These are phyloP conservation scores for Colletotrichum tofieldiae DNA, from an alignment of 2,329 filamentous ascomycete species.

Conservation along the genomic window DNA sequence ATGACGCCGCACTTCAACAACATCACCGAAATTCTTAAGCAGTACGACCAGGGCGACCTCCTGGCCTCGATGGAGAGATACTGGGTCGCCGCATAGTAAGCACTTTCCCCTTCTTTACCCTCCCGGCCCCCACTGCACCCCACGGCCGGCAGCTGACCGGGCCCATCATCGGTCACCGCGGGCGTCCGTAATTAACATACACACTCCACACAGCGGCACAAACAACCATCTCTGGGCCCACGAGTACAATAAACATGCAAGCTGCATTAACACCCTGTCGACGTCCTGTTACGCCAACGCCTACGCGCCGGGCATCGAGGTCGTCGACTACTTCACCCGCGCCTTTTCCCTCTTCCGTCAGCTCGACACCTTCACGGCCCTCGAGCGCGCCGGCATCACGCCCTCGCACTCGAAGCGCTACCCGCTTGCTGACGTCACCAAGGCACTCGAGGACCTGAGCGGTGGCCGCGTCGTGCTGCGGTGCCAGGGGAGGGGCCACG, in stretches of 20 bases:
- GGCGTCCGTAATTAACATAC: slow-evolving; percentile 11
- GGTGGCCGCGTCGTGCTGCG: slow-evolving; percentile 62
- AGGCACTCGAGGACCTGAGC: slow-evolving; percentile 60
- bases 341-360: slow-evolving; percentile 59
- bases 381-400: slow-evolving; percentile 56
- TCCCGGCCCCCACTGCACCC: neutral
- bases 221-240: slow-evolving; percentile 74
- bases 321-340: slow-evolving; percentile 63
- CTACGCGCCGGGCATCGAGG: slow-evolving; percentile 59
- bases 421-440: slow-evolving; percentile 59
- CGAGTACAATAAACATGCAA: slow-evolving; percentile 81
- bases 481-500: slow-evolving; percentile 55
- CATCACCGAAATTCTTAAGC: slow-evolving; percentile 58
- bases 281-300: slow-evolving; percentile 75
- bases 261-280: slow-evolving; percentile 79
- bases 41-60: slow-evolving; percentile 57
- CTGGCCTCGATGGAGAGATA: slow-evolving; percentile 60
- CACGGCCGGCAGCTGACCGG: neutral
- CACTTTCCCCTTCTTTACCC: slow-evolving; percentile 38
- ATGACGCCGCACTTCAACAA: slow-evolving; percentile 60
- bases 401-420: slow-evolving; percentile 56
- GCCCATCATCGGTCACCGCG: slow-evolving; percentile 1
- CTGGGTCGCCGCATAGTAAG: slow-evolving; percentile 59
- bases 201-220: slow-evolving; percentile 49
- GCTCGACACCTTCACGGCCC: slow-evolving; percentile 60